Conservation (phyloP, 176 grass and related monocot genomes). For the Phoenix dactylifera region DNA sequence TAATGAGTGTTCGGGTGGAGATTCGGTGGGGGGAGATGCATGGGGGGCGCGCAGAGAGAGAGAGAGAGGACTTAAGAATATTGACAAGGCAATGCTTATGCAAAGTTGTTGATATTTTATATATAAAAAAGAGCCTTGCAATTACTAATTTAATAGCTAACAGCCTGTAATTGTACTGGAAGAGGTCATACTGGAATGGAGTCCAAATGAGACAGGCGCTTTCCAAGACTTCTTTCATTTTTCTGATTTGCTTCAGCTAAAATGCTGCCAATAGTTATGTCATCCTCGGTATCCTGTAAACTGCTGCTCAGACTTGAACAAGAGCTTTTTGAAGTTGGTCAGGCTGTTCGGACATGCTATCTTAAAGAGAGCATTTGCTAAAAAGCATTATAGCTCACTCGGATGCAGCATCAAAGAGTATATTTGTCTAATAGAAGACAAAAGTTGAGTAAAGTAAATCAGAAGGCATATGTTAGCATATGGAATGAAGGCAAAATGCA, state of each 20-base stretch:
- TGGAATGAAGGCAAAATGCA: too few species aligned
- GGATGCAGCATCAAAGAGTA: too few species aligned
- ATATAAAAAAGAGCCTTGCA: background rate
- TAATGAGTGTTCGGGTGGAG: too few species aligned
- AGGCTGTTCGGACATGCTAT: constrained; percentile 67
- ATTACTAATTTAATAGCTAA: background rate
- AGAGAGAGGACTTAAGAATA: too few species aligned
- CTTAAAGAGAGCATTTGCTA: constrained; percentile 31
- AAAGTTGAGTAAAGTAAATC: too few species aligned
- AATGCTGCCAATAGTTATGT: constrained; percentile 60
- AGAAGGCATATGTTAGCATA: too few species aligned
- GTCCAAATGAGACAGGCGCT: constrained; percentile 86
- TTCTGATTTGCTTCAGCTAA: constrained; percentile 66
- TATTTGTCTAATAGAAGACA: too few species aligned
- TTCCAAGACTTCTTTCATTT: constrained; percentile 58
- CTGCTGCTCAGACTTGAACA: constrained; percentile 83
- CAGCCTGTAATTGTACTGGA: background rate
- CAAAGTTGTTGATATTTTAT: too few species aligned
- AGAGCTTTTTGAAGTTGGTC: constrained; percentile 73
- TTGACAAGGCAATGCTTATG: too few species aligned
- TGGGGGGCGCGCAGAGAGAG: too few species aligned
- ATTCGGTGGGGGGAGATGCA: too few species aligned
- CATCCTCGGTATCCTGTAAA: constrained; percentile 67
- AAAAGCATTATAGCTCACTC: constrained; percentile 10
- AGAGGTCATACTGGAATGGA: constrained; percentile 72